Base-by-base conservation (phyloP, 352 stramenopile species). In the Phytophthora constricta region DNA sequence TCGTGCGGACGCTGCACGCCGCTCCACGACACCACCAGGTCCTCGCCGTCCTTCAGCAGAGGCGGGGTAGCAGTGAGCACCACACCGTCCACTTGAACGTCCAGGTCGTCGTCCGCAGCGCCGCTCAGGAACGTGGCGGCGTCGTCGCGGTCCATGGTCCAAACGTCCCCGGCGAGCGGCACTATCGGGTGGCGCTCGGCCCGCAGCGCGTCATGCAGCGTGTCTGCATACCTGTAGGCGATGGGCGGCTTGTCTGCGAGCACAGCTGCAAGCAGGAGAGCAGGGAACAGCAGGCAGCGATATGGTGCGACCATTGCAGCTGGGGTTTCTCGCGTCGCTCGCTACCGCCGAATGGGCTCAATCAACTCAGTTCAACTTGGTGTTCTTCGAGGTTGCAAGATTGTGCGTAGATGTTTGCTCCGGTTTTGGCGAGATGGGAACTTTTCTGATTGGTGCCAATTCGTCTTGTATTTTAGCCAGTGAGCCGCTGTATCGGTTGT, bases 21-120 rank as follows among this genome's bases (percentile, higher is more conserved):
- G 13, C 57, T 68, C 85, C 85, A 95, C 22, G 70, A 80, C 25
- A 95, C 70, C 25, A 95, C 82, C 34, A 95, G 72, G 53, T 95
- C 87, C 54, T 87, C 80, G 4, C 85, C 87, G 47, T 92, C 77
- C 16, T 67, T 70, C 19, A 95, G 27, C n/a, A 76, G 62, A 19
- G 75, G 31, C n/a, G 85, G 84, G 16, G 56, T 81, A 5, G 82
- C 82, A 41, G 59, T 80, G 27, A 92, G 37, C 41, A 33, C 52
- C 5, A 70, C 62, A 20, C 33, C 22, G 14, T 31, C 56, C 17
- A 62, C 9, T 5, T 65, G 27, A 20, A 48, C 10, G 1, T 14
- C 43, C 16, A 31, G 34, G 25, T 70, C 48, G 8, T 63, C 41
- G 7, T 55, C 54, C 10, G 20, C 22, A 5, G 53, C 9, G 10